Evolutionary conservation across 495 filamentous ascomycete genomes (phyloP).

Genomic region (Lophium mytilinum): DNA sequence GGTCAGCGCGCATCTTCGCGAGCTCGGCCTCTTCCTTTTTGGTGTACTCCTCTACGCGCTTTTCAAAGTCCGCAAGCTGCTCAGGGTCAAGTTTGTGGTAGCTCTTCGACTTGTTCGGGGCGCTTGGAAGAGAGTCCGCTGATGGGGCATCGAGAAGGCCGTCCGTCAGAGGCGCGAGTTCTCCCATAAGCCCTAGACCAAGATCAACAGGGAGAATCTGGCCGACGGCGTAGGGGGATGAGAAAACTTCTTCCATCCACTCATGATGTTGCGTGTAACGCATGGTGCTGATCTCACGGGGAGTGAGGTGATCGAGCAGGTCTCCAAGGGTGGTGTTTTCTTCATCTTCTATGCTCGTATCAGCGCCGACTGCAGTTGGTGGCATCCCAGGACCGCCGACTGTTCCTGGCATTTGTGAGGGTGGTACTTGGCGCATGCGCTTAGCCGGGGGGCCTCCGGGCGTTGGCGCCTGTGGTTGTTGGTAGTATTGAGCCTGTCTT

Average conservation of each 20-base stretch:
- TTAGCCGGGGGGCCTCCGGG: slow-evolving; percentile 45
- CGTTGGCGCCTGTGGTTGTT: slow-evolving; percentile 26
- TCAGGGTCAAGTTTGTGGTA: slow-evolving; percentile 52
- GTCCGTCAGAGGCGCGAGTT: slow-evolving; percentile 69
- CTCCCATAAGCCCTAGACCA: slow-evolving; percentile 77
- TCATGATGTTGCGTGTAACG: slow-evolving; percentile 92
- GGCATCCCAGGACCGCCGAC: background rate
- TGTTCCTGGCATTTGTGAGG: slow-evolving; percentile 12
- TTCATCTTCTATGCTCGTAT: slow-evolving; percentile 68
- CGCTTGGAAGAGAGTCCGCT: slow-evolving; percentile 13
- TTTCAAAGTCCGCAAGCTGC: slow-evolving; percentile 68
- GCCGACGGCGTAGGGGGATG: slow-evolving; percentile 70
- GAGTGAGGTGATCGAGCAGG: slow-evolving; percentile 76
- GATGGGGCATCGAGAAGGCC: slow-evolving; percentile 64
- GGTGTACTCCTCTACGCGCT: slow-evolving; percentile 58
- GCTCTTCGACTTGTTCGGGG: slow-evolving; percentile 16
- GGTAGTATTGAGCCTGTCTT: slow-evolving; percentile 11
- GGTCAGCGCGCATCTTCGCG: slow-evolving; percentile 67
- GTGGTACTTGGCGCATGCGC: slow-evolving; percentile 24
- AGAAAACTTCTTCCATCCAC: slow-evolving; percentile 98
- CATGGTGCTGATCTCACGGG: slow-evolving; percentile 74
- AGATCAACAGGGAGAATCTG: slow-evolving; percentile 85
- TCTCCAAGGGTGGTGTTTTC: slow-evolving; percentile 82
- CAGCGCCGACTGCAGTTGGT: slow-evolving; percentile 16
- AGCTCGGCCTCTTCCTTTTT: slow-evolving; percentile 66